Base-by-base conservation (phyloP, 2,329 filamentous ascomycete genomes). In the Claviceps sp. region DNA sequence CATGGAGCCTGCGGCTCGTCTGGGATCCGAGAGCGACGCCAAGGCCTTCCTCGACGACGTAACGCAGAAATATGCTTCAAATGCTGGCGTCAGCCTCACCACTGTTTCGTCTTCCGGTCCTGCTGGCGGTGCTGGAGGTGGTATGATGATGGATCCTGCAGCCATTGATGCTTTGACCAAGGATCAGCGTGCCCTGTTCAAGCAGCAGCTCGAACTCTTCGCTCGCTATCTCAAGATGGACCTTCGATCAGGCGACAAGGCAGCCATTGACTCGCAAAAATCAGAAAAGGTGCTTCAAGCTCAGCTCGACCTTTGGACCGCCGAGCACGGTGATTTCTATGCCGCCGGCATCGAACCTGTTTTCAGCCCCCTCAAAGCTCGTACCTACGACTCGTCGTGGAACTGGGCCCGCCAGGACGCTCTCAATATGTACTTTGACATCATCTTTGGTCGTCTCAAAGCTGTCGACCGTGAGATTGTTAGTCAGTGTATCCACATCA, bases 81-180 rank as follows among this genome's bases (percentile, higher is more conserved):
- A 81, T 55, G 84, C 86, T 46, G 93, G 93, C 55, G 83, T 98
- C 68, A 94, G 76, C 67, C 73, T 98, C 54, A 85, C 89, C 5
- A 82, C 86, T 6, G 82, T 85, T 30, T 78, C 87, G 26, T 80
- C 85, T 50, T 85, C 84, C 55, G 88, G 88, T 57, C 79, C 79
- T 55, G 85, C 82, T 51, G 85, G 78, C 55, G 85, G 80, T 55
- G 80, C 76, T 53, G 79, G 76, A 52, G 86, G 80, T 58, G 91
- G 90, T 65, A 97, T 98, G 93, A 95, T 98, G 88, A 97, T 98
- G 90, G 93, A 98, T 63, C 93, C 93, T 8, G 93, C 91, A 41
- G 93, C 93, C 50, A 85, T 98, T 57, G 93, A 98, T 67, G 93
- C 93, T 14, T 77, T 98, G 51, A 98, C 93, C 63, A 97, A 97